These are phyloP conservation scores for Neodidymelliopsis sp. DNA, from an alignment of 2,329 filamentous ascomycete genomes.

Conservation along the genomic window DNA sequence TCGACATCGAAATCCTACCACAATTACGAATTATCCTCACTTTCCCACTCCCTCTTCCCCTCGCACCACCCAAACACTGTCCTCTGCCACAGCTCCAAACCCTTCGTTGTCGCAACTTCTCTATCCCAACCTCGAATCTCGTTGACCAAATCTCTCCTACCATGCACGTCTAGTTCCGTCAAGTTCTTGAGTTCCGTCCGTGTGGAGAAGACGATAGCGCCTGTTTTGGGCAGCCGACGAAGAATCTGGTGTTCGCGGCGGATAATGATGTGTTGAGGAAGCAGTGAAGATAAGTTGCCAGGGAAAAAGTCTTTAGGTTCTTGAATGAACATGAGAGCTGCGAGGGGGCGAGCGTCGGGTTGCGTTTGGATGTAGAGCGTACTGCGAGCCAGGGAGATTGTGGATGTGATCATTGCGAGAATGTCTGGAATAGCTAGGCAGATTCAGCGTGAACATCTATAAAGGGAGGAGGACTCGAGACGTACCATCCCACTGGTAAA, in stretches of 20 bases:
- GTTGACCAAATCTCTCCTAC: constrained; percentile 20
- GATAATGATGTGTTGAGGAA: constrained; percentile 53
- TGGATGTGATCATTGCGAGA: constrained; percentile 24
- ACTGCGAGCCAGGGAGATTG: constrained; percentile 57
- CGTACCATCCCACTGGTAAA: constrained; percentile 60
- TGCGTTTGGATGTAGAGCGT: constrained; percentile 61
- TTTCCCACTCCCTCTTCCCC: too few relatives aligned
- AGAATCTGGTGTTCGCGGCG: constrained; percentile 61
- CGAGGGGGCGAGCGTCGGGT: constrained; percentile 45
- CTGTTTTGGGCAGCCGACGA: constrained; percentile 53
- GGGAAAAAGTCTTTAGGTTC: constrained; percentile 48
- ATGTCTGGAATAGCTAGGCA: constrained; percentile 38
- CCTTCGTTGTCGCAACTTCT: not conserved
- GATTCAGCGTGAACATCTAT: rapidly evolving
- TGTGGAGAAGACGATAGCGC: constrained; percentile 59
- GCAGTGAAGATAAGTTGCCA: constrained; percentile 34
- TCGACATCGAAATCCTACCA: too few relatives aligned
- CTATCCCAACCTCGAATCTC: constrained; percentile 35
- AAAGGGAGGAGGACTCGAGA: constrained; percentile 50
- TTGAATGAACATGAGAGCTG: constrained; percentile 56
- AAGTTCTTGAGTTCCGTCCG: constrained; percentile 54
- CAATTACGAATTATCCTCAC: too few relatives aligned
- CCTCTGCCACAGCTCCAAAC: constrained; percentile 4
- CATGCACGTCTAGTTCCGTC: constrained; percentile 17
- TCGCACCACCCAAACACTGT: constrained; percentile 5